phyloP scores from a whole-genome alignment of 2,329 filamentous ascomycete species.

The Talaromyces sp. region DNA sequence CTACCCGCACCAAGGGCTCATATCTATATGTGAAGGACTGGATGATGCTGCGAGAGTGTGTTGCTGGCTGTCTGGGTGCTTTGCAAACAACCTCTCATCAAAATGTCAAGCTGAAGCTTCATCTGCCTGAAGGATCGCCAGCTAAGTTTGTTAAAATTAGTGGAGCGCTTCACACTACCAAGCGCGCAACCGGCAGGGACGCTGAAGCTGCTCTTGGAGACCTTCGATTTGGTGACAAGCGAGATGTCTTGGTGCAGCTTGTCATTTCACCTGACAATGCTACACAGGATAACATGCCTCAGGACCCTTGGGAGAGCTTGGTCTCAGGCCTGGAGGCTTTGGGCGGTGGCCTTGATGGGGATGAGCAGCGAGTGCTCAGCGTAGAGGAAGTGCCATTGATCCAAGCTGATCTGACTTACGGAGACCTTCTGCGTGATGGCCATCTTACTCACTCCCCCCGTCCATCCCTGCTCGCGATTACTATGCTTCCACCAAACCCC shows the following conservation, averaged over 20 bases:
- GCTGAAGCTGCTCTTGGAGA: slow-evolving; percentile 92
- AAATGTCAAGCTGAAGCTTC: slow-evolving; percentile 93
- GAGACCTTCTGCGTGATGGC: slow-evolving; percentile 89
- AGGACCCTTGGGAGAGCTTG: slow-evolving; percentile 96
- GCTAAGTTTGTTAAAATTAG: slow-evolving; percentile 99
- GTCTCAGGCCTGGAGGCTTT: slow-evolving; percentile 93
- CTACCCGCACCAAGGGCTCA: slow-evolving; percentile 90
- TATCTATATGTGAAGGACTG: slow-evolving; percentile 99
- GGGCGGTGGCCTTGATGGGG: slow-evolving; percentile 81
- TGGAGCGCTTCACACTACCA: slow-evolving; percentile 92
- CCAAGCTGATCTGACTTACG: slow-evolving; percentile 91
- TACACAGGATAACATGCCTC: slow-evolving; percentile 79
- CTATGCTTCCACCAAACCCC: slow-evolving; percentile 75
- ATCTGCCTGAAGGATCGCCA: slow-evolving; percentile 90
- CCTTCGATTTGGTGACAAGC: slow-evolving; percentile 91
- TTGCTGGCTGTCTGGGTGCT: slow-evolving; percentile 88
- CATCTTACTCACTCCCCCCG: slow-evolving; percentile 82
- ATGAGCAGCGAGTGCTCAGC: slow-evolving; percentile 79
- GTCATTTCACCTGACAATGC: slow-evolving; percentile 86
- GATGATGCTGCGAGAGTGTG: slow-evolving; percentile 99
- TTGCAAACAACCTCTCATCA: slow-evolving; percentile 96
- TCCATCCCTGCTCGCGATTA: slow-evolving; percentile 90
- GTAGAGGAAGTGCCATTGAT: slow-evolving; percentile 95
- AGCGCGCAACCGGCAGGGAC: slow-evolving; percentile 90
- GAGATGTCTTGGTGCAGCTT: slow-evolving; percentile 90